phyloP scores from a whole-genome alignment of 2,329 filamentous ascomycete genomes.

The Lomentospora prolificans region DNA sequence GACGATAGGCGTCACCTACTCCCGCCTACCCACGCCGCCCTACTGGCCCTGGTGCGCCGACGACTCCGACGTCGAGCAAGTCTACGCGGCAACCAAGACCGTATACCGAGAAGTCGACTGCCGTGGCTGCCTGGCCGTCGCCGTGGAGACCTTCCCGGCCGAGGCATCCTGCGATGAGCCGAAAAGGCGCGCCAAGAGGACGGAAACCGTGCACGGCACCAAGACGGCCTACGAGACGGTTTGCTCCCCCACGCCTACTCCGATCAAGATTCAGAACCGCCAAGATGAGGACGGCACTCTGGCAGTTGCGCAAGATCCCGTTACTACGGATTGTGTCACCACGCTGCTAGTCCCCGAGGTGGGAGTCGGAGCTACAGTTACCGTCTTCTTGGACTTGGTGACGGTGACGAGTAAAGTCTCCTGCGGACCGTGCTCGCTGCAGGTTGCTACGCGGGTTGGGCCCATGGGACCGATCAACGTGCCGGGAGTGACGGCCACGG shows the following conservation, averaged over 20 bases:
- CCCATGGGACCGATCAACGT: background rate
- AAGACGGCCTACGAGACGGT: slow-evolving; percentile 19
- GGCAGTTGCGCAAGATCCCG: background rate
- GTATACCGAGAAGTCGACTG: slow-evolving; percentile 19
- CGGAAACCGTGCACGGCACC: slow-evolving; percentile 13
- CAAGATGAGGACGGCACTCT: background rate
- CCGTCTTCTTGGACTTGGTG: slow-evolving; percentile 2
- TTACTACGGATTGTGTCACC: background rate
- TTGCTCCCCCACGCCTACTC: slow-evolving; percentile 14
- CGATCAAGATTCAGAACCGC: background rate
- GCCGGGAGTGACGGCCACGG: slow-evolving; percentile 6
- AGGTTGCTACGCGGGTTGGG: background rate
- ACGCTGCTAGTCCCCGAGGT: slow-evolving; percentile 1
- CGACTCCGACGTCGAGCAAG: slow-evolving; percentile 14
- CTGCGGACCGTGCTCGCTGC: slow-evolving; percentile 3
- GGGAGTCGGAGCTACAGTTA: slow-evolving; percentile 4
- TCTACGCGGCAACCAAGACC: slow-evolving; percentile 19
- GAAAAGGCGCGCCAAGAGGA: slow-evolving; percentile 11
- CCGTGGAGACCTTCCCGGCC: slow-evolving; percentile 13
- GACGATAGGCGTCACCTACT: slow-evolving; percentile 16
- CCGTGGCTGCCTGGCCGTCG: slow-evolving; percentile 19
- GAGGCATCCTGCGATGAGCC: slow-evolving; percentile 18
- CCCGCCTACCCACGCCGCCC: slow-evolving; percentile 18
- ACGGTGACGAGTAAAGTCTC: slow-evolving; percentile 4
- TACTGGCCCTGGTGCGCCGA: slow-evolving; percentile 17